Conservation (phyloP, 257 asterid genomes). For the Capsicum pubescens region DNA sequence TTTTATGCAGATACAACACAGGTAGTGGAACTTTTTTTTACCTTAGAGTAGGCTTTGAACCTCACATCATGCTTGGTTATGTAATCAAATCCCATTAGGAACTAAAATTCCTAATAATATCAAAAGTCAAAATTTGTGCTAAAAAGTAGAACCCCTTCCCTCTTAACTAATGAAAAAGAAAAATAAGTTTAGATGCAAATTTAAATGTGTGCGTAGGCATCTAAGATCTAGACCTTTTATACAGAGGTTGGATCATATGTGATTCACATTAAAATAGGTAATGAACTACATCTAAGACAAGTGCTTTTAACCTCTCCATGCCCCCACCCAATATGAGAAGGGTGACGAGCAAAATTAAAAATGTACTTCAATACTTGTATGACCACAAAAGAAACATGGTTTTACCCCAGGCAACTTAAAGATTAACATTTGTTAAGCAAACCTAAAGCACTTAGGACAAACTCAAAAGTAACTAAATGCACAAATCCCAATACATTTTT, state of each 20-base stretch:
- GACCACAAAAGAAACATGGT: constrained; percentile 10
- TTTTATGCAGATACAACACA: constrained; percentile 7
- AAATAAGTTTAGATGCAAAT: not conserved
- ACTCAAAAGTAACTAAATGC: not conserved
- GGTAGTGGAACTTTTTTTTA: not conserved
- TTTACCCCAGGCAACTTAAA: not conserved
- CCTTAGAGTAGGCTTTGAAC: not conserved
- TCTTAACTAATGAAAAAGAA: not conserved
- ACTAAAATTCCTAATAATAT: not conserved
- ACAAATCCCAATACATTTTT: not conserved
- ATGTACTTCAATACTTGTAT: not conserved
- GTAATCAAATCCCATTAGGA: not conserved
- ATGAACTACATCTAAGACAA: not conserved
- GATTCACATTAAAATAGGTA: not conserved
- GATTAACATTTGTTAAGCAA: not conserved
- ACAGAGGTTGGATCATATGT: not conserved
- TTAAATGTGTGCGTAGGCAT: not conserved
- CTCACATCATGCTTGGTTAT: not conserved
- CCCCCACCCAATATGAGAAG: not conserved
- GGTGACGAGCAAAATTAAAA: not conserved
- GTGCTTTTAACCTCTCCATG: not conserved
- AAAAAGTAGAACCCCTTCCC: not conserved
- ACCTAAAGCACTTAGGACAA: not conserved
- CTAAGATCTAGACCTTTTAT: not conserved
- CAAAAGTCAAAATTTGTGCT: not conserved